These are phyloP conservation scores for Calamus simplicifolius DNA, from an alignment of 176 grass and related monocot species.

Conservation along the genomic window DNA sequence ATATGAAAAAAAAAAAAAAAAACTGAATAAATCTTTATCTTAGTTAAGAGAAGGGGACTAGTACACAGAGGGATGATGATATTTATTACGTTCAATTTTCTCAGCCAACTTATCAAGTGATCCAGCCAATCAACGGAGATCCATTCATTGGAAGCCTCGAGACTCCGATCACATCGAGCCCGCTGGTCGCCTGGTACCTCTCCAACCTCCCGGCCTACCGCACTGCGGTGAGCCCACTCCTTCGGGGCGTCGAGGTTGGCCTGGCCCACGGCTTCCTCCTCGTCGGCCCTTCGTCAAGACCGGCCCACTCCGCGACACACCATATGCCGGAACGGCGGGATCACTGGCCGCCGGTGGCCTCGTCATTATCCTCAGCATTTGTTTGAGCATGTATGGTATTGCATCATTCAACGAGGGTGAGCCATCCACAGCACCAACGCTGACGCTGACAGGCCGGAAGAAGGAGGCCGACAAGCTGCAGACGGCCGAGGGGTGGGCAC, in stretches of 20 bases:
- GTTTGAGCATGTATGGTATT: conserved; percentile 81
- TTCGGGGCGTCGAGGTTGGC: conserved; percentile 86
- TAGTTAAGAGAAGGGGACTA: too few species aligned
- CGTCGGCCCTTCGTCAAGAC: conserved; percentile 79
- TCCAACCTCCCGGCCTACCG: conserved; percentile 98
- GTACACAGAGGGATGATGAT: too few species aligned
- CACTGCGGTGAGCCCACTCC: conserved; percentile 86
- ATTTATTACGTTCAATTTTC: too few species aligned
- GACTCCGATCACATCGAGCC: conserved; percentile 87
- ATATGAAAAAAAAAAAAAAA: too few species aligned
- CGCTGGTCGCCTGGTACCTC: conserved; percentile 82
- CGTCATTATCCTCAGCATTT: conserved; percentile 81
- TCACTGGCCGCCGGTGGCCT: conserved; percentile 65
- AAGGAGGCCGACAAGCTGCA: conserved; percentile 97
- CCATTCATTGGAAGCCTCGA: conserved; percentile 90
- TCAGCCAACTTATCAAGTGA: conserved; percentile 77
- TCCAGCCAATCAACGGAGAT: conserved; percentile 96
- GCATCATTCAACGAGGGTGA: conserved; percentile 72
- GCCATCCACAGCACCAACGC: conserved; percentile 58
- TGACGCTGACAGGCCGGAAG: conserved; percentile 84
- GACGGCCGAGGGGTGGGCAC: conserved; percentile 80
- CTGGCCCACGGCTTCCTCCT: conserved; percentile 92
- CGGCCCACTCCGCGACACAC: conserved; percentile 88
- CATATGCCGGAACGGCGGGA: conserved; percentile 60
- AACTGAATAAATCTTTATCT: too few species aligned